A percentile compares a stretch with the other conserved stretches of the same genome.
These are phyloP conservation scores for Plectosphaerella sp. DNA, from an alignment of 2,329 filamentous ascomycete genomes.

Conservation along the genomic window DNA sequence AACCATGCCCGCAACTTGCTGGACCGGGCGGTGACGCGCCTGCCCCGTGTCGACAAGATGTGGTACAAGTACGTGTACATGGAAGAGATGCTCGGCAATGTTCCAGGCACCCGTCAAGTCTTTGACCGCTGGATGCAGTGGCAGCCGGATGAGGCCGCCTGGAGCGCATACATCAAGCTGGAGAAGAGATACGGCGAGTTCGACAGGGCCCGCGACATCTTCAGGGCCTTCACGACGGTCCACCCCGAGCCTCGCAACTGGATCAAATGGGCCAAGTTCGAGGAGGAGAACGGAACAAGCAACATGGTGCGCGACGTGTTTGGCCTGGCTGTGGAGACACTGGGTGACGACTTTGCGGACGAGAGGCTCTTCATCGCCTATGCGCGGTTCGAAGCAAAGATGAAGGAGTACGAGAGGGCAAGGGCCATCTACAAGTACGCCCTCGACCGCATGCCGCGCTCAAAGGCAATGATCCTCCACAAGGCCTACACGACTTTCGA, in stretches of 20 bases:
- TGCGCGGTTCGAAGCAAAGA: slow-evolving; percentile 87
- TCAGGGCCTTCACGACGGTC: slow-evolving; percentile 83
- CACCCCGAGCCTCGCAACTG: slow-evolving; percentile 94
- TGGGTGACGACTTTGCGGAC: slow-evolving; percentile 94
- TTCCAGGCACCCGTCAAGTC: slow-evolving; percentile 85
- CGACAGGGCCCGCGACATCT: slow-evolving; percentile 84
- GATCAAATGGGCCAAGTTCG: slow-evolving; percentile 98
- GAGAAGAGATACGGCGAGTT: slow-evolving; percentile 94
- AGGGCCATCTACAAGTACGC: slow-evolving; percentile 97
- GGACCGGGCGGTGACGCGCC: slow-evolving; percentile 87
- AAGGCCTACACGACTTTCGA: slow-evolving; percentile 97
- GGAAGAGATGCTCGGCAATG: slow-evolving; percentile 95
- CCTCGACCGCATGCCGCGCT: slow-evolving; percentile 83
- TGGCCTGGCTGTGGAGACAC: slow-evolving; percentile 77
- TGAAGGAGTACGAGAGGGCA: slow-evolving; percentile 92
- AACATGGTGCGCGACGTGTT: slow-evolving; percentile 91
- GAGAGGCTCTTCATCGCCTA: slow-evolving; percentile 95
- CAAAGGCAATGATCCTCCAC: slow-evolving; percentile 78
- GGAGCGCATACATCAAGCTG: slow-evolving; percentile 93
- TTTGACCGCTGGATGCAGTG: slow-evolving; percentile 99
- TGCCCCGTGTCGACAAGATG: slow-evolving; percentile 89
- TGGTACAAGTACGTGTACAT: slow-evolving; percentile 99
- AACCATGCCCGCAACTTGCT: slow-evolving; percentile 94
- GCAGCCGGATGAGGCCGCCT: slow-evolving; percentile 94
- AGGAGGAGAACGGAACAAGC: slow-evolving; percentile 90